phyloP scores from a whole-genome alignment of 495 filamentous ascomycete species.

The Sporormia fimetaria region DNA sequence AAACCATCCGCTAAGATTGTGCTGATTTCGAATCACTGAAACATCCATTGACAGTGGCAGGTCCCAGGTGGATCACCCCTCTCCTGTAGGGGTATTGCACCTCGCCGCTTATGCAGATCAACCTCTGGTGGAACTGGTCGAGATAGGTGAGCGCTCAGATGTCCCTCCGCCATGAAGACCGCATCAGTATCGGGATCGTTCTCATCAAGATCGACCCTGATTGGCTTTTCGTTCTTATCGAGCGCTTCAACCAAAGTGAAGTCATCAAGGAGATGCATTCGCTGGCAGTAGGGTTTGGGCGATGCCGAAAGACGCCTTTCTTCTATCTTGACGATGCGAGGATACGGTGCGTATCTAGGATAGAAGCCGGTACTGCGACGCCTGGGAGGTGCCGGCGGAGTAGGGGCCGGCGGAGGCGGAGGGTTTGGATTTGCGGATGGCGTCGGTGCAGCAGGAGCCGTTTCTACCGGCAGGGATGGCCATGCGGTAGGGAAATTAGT shows the following conservation, averaged over 20 bases:
- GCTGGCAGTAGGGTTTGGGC: conserved; percentile 52
- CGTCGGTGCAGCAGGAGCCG: conserved; percentile 5
- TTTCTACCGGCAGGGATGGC: neutral
- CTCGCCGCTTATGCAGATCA: neutral
- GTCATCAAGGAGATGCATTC: conserved; percentile 52
- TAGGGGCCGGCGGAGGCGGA: neutral
- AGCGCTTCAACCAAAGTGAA: conserved; percentile 36
- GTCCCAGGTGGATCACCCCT: conserved; percentile 16
- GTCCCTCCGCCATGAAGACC: conserved; percentile 2
- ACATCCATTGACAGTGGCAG: conserved; percentile 34
- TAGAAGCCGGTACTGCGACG: conserved; percentile 6
- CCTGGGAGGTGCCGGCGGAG: conserved; percentile 1
- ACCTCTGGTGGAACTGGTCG: neutral
- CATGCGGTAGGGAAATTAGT: conserved; percentile 10
- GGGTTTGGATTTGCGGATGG: neutral
- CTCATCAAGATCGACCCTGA: conserved; percentile 52
- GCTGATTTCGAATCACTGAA: too few relatives aligned
- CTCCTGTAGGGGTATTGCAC: conserved; percentile 3
- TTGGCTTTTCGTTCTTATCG: conserved; percentile 32
- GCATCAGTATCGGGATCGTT: conserved; percentile 32
- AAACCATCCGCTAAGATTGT: too few relatives aligned
- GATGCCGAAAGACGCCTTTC: conserved; percentile 51
- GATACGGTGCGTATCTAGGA: conserved; percentile 39
- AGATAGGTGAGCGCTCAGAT: too few relatives aligned
- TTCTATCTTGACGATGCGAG: conserved; percentile 65